These are phyloP conservation scores for Chlamydomonas sphaeroides DNA, from an alignment of 139 green algal species.

Conservation along the genomic window DNA sequence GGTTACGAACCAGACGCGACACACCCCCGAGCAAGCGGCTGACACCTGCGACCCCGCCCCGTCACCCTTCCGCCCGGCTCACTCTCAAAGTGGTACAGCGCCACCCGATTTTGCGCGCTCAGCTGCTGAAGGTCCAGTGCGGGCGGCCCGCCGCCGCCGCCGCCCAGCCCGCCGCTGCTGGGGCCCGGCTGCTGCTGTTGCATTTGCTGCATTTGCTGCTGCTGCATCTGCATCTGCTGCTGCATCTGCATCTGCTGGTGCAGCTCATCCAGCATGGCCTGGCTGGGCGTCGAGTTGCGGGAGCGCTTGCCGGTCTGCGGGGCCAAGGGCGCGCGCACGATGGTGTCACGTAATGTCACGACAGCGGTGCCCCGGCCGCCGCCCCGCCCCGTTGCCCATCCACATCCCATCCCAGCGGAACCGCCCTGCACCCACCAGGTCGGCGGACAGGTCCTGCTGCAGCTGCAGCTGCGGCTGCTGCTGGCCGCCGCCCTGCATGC, in stretches of 20 bases:
- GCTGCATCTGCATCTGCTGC: constrained; percentile 4
- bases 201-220: not conserved
- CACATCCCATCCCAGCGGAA: too few species aligned
- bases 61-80: not conserved
- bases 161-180: too few species aligned
- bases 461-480: too few species aligned
- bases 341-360: too few species aligned
- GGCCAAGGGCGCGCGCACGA: not conserved
- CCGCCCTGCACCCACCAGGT: constrained; percentile 7
- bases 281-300: not conserved
- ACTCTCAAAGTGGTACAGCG: constrained; percentile 44
- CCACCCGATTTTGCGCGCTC: not conserved
- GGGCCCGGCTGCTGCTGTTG: not conserved
- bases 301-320: constrained; percentile 33
- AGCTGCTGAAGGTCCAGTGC: not conserved
- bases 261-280: constrained; percentile 24
- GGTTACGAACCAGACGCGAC: not conserved
- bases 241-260: constrained; percentile 19
- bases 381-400: too few species aligned
- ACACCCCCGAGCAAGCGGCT: too few species aligned
- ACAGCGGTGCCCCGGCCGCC: too few species aligned
- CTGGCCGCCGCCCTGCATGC: not conserved
- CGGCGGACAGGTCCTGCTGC: not conserved
- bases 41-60: too few species aligned
- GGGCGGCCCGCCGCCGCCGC: too few species aligned